Percentiles rank a stretch among this genome's conserved stretches.
Evolutionary conservation across 768 basidiomycete genomes (phyloP).

Genomic region (Sistotremastrum suecicum): DNA sequence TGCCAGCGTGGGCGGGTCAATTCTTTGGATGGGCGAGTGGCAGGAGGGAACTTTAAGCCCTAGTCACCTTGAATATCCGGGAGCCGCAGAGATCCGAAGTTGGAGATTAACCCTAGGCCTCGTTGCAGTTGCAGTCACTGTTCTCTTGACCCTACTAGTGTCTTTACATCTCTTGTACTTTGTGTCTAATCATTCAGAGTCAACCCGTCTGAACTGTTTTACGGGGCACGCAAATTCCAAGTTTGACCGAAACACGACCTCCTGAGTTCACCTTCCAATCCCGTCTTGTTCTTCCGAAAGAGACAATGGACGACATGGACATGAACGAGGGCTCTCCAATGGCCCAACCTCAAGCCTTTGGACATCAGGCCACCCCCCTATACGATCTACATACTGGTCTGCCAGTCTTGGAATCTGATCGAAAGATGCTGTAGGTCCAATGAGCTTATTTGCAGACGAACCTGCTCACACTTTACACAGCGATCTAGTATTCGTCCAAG

Average conservation of each 20-base stretch:
- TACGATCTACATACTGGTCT: conserved; percentile 14
- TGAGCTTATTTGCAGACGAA: conserved; percentile 1
- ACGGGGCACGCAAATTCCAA: conserved; percentile 16
- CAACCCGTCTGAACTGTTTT: no score
- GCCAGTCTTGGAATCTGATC: conserved; percentile 24
- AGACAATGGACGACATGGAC: conserved; percentile 47
- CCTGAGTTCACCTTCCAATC: no score
- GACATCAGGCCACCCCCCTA: conserved; percentile 14
- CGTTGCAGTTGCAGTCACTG: neutral
- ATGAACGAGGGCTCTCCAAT: conserved; percentile 30
- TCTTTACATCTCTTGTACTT: neutral
- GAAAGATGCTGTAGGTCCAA: conserved; percentile 62
- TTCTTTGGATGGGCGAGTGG: conserved; percentile 58
- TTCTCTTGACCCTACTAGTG: conserved; percentile 11
- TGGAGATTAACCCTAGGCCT: neutral
- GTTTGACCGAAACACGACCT: conserved; percentile 11
- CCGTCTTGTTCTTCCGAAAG: no score
- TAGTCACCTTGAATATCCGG: neutral
- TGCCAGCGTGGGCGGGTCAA: conserved; percentile 37
- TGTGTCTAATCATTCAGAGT: neutral
- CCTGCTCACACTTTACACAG: conserved; percentile 21
- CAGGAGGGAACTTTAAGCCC: conserved; percentile 31
- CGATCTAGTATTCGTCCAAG: conserved; percentile 90
- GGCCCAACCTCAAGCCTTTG: conserved; percentile 14
- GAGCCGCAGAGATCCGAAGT: neutral